Evolutionary conservation across 495 filamentous ascomycete genomes (phyloP), one percentile per base, ranked within the genome.

Genomic region (Penicillium pulvis): DNA sequence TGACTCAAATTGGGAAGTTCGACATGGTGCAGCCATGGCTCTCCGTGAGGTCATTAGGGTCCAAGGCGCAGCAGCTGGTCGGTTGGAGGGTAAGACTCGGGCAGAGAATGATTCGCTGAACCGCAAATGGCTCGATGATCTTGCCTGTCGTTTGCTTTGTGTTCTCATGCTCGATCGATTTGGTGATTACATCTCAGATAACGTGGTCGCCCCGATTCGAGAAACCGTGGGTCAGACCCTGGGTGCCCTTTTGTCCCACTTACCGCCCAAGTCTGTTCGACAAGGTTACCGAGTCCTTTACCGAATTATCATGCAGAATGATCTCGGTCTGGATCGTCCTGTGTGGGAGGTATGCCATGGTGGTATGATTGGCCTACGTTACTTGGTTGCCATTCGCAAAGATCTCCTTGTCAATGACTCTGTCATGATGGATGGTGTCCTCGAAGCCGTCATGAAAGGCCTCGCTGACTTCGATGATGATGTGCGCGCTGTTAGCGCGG

Each of bases 161-260:
- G 92, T 98, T 51, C 88, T 98, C 59, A 97, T 98, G 88, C 85
- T 98, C 1, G 94, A 98, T 73, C 86, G 92, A 50, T 98, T 98
- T 65, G 96, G 92, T 48, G 94, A 98, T 71, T 98, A 97, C 74
- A 92, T 95, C 55, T 96, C 93, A 7, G 94, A 98, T 70, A 98
- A 90, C 55, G 95, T 94, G 6, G 91, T 98, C 39, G 94, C 94
- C 2, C 94, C 94, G 1, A 96, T 98, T 57, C 82, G 94, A 59
- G 94, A 98, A 74, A 97, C 94, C 0, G 90, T 96, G 24, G 95
- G 94, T n/a, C 94, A 98, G 73, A 92, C 92, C 3, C 79, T 98
- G 23, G 95, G 93, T 65, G 89, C 93, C 11, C 83, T 97, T 39
- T 78, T 98, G 45, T 88, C 87, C 53, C 89, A 97, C 71, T 75